Base-by-base conservation (phyloP, 2,329 filamentous ascomycete species). In the Diaporthe citrichinensis region DNA sequence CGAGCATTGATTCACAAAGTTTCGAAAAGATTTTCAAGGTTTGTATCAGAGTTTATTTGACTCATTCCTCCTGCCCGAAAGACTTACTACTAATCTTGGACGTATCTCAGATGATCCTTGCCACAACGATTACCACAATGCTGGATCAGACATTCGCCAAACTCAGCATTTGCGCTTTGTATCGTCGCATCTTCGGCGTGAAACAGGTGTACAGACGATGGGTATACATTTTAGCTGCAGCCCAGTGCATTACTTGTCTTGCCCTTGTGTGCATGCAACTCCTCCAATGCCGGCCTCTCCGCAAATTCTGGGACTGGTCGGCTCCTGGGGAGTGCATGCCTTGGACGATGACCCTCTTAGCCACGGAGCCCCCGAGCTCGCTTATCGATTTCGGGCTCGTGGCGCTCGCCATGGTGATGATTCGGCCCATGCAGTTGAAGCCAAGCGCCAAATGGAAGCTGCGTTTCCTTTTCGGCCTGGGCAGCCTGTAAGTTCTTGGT, bases 131-230 rank as follows among this genome's bases (percentile, higher is more conserved):
- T 20, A 5, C 12, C 44, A 12, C 31, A 14, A 68, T 68, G 62
- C 31, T 68, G 14, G 62, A 68, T 28, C 62, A 68, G 28, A 68
- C 62, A 4, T 39, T 68, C 3, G 46, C 62, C 2, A 68, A 68
- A 39, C 46, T 68, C 28, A 68, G 62, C 46, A 8, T 68, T n/a
- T 68, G 62, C 25, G 62, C 62, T 34, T 15, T 68, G 1, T 68
- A 53, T 9, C 62, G 23, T 25, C 62, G 62, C 0, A 68, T 51
- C 1, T 68, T 68, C 20, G 46, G 62, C 20, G 28, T 51, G 4
- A 36, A 67, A 6, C 20, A 6, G 6, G 5, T 20, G 0, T 36
- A 49, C 12, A 17, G 44, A 25, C 44, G 20, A 28, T 67, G 62
- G 44, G 23, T 67, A 2, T 51, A 67, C 2, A 1, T 67, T 12